Base-by-base conservation (phyloP, 371 early-diverging fungal genomes). In the Funneliformis caledonium region DNA sequence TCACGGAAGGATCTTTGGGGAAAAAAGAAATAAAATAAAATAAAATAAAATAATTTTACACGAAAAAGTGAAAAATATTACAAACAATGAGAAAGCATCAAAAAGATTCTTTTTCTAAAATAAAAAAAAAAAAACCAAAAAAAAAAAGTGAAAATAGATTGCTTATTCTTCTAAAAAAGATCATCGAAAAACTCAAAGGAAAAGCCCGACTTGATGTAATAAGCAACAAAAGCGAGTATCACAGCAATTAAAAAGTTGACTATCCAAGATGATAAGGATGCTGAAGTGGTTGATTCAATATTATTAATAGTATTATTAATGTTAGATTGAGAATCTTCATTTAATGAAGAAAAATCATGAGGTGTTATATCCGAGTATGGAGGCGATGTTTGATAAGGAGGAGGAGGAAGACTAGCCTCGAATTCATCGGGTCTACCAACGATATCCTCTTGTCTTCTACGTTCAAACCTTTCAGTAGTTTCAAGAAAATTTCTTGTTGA, bases 401-500 rank as follows among this genome's bases (percentile, higher is more conserved):
- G 37, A 37, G 37, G 37, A 37, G 37, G 10, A 69, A 22, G n/a
- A 16, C 9, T 22, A 7, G 43, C 43, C 22, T 69, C 70, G n/a
- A 45, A 43, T 43, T 69, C 45, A 42, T 43, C 11, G 45, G 42
- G n/a, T 16, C 45, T n/a, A 45, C 45, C 70, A 45, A n/a, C 19
- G 10, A 69, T 22, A 43, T 22, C 43, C 19, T 69, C n/a, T 19
- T 47, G 7, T 33, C 33, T 9, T 67, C 37, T 67, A 26, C 62
- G n/a, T 69, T 69, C 70, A 6, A 12, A 16, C 8, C 45, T 47
- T 45, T 9, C 8, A 2, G 45, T 45, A 43, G 33, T 43, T 43
- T 69, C 37, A 37, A 69, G 12, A 69, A 69, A 69, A 19, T 37
- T 19, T n/a, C 11, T 69, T 19, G 70, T 69, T 45, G 70, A 69